These are phyloP conservation scores for Cladorrhinum sp. DNA, from an alignment of 2,329 filamentous ascomycete species.

Conservation along the genomic window DNA sequence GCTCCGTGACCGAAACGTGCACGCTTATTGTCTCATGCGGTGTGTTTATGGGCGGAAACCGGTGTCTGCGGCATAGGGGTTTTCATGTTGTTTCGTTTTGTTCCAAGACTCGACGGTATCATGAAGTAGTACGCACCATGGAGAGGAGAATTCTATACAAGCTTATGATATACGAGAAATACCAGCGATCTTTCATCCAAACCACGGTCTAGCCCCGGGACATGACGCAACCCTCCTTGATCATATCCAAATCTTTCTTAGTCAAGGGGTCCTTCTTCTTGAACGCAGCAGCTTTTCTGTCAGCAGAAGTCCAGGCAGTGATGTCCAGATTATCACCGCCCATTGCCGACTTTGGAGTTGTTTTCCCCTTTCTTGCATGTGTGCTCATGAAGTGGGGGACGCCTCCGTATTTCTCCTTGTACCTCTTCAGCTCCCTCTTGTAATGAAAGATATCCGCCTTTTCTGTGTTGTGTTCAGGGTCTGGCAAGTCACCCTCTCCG, in stretches of 20 bases:
- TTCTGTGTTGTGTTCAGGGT: slow-evolving; percentile 11
- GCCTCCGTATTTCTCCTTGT: slow-evolving; percentile 16
- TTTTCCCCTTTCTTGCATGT: background rate
- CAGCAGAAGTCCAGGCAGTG: slow-evolving; percentile 34
- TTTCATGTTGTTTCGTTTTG: too few species aligned
- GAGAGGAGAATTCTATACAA: too few species aligned
- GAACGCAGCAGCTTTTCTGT: slow-evolving; percentile 35
- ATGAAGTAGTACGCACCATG: too few species aligned
- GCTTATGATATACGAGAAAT: too few species aligned
- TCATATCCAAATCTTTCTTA: slow-evolving; percentile 31
- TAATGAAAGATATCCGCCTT: slow-evolving; percentile 28
- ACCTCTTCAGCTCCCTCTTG: slow-evolving; percentile 15
- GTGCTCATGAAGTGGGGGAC: slow-evolving; percentile 6
- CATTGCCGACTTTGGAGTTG: slow-evolving; percentile 25
- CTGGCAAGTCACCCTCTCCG: slow-evolving; percentile 21
- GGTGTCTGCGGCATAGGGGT: too few species aligned
- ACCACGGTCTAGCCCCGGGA: too few species aligned
- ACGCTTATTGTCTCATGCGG: too few species aligned
- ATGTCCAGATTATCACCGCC: slow-evolving; percentile 36
- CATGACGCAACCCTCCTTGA: slow-evolving; percentile 35
- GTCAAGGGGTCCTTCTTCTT: slow-evolving; percentile 37
- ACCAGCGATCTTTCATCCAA: too few species aligned
- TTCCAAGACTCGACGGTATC: too few species aligned
- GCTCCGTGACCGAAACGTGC: too few species aligned
- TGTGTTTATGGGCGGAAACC: too few species aligned